Conservation (phyloP, 129 eudicot genomes). For the Glebionis coronaria region DNA sequence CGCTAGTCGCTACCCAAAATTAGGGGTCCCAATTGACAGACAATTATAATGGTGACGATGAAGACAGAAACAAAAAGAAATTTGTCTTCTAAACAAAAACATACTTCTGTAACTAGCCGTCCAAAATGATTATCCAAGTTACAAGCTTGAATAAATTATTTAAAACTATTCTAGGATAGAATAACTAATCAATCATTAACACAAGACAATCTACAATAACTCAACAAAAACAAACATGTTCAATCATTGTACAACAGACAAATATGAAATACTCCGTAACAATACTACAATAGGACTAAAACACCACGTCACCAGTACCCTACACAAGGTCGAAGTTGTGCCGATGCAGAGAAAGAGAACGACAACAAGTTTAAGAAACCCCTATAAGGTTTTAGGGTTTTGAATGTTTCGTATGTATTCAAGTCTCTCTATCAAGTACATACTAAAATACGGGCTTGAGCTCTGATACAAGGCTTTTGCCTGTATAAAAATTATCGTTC, state of each 20-base stretch:
- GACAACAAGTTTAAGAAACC: neutral
- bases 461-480: too few relatives aligned
- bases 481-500: too few relatives aligned
- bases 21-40: neutral
- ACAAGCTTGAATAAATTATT: neutral
- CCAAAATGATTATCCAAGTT: neutral
- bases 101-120: neutral
- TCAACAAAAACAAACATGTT: neutral
- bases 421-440: too few relatives aligned
- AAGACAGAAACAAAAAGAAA: neutral
- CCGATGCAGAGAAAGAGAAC: neutral
- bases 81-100: neutral
- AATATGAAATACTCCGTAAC: too few relatives aligned
- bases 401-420: too few relatives aligned
- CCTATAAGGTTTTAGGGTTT: too few relatives aligned
- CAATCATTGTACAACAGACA: neutral
- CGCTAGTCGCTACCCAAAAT: neutral
- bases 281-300: neutral
- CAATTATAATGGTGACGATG: neutral
- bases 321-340: neutral
- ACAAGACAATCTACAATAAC: neutral
- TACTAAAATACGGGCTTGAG: too few relatives aligned
- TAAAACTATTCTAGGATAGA: neutral
- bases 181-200: neutral
- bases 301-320: too few relatives aligned